Base-by-base conservation (phyloP, 2,329 filamentous ascomycete genomes). In the Neonectria faginata region DNA sequence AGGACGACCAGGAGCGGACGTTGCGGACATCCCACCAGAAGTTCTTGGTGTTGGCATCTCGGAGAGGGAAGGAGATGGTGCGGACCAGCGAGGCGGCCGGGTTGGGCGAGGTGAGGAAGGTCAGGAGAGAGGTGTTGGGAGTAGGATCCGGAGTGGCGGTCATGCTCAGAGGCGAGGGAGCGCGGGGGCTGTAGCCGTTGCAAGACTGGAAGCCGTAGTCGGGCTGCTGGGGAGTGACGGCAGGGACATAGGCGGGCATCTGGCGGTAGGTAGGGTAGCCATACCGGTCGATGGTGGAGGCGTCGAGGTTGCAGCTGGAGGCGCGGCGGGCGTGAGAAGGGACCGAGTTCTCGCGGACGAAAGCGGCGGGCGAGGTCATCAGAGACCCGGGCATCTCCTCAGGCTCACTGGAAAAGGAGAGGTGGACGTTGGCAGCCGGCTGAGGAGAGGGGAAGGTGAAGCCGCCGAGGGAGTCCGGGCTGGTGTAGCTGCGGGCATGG, bases 21-120 rank as follows among this genome's bases (percentile, higher is more conserved):
- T 97, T 95, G 71, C 95, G 92, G 63, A 97, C 87, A 75, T 98
- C 95, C 92, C 93, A 97, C 95, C 95, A 98, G 79, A 95, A 97
- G 82, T 97, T 90, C 78, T 91, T 93, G 73, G 86, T 91, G 79
- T 85, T 87, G 74, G 85, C 89, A 77, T 89, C 92, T 68, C 84
- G 88, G 74, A 84, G 83, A 68, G 81, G 89, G 76, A 91, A 90
- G 64, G 91, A 92, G 70, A 95, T 88, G 70, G 91, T 92, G 74
- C 91, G 91, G 41, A 97, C 93, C 36, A 97, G 84, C 44, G 91
- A 91, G 18, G 94, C 91, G 22, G 93, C 90, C 20, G 94, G 94
- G 75, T 97, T 97, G 65, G 92, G 81, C 0, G 86, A 84, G 3
- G 91, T 94, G 52, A 98, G 87, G 79, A 96, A 97, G 67, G 86